These are phyloP conservation scores for Fusarium euwallaceae DNA, from an alignment of 2,329 filamentous ascomycete species.

Conservation along the genomic window DNA sequence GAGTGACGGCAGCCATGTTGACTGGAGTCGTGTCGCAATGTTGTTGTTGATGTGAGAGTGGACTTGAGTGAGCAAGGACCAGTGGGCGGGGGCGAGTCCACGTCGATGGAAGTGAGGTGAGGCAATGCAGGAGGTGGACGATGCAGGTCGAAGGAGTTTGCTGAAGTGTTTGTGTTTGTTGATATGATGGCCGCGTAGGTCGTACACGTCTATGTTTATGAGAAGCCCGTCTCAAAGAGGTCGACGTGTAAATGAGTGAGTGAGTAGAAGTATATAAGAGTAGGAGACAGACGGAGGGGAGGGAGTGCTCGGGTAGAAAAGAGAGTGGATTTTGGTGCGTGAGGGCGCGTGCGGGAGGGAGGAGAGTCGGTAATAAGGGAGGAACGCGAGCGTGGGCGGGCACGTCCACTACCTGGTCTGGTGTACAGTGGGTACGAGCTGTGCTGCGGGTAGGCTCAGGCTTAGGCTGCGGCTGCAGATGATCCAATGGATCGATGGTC, in stretches of 20 bases:
- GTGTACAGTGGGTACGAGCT: not conserved
- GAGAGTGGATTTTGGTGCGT: slow-evolving; percentile 41
- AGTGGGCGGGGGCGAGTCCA: not conserved
- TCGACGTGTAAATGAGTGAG: slow-evolving; percentile 26
- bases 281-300: slow-evolving; percentile 8
- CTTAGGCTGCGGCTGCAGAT: slow-evolving; percentile 1
- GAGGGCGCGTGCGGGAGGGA: slow-evolving; percentile 38
- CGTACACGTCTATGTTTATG: slow-evolving; percentile 1
- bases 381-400: slow-evolving; percentile 26
- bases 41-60: slow-evolving; percentile 14
- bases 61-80: not conserved
- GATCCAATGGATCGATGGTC: not conserved
- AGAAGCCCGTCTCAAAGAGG: slow-evolving; percentile 9
- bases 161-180: slow-evolving; percentile 24
- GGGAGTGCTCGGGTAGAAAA: slow-evolving; percentile 40
- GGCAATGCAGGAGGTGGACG: slow-evolving; percentile 5
- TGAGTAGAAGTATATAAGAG: slow-evolving; percentile 10
- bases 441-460: not conserved
- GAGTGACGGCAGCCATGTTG: slow-evolving; percentile 68
- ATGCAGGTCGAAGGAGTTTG: not conserved
- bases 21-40: not conserved
- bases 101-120: slow-evolving; percentile 7
- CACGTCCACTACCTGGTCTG: not conserved
- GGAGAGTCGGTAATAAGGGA: slow-evolving; percentile 36
- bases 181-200: slow-evolving; percentile 25